Evolutionary conservation across 192 early-diverging fungal species (phyloP).

Genomic region (Coemansia sp.): DNA sequence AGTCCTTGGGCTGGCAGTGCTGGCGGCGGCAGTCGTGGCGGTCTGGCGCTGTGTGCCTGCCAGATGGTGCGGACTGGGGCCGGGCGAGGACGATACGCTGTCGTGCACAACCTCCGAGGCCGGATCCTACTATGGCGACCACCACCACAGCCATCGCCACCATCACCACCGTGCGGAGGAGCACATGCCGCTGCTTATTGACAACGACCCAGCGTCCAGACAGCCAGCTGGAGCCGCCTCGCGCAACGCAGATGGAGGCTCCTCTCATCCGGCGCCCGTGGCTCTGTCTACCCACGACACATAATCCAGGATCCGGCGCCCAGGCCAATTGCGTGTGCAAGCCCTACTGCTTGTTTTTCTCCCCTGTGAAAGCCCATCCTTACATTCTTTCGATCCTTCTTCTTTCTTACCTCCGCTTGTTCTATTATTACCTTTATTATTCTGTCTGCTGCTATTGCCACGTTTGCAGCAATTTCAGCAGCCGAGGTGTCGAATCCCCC

Average conservation of each 20-base stretch:
- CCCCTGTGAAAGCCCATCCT: too few relatives aligned
- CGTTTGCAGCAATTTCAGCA: too few relatives aligned
- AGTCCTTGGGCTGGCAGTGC: conserved; percentile 21
- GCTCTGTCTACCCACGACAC: conserved; percentile 3
- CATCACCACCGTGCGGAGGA: conserved; percentile 18
- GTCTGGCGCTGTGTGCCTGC: conserved; percentile 34
- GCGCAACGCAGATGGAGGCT: neutral
- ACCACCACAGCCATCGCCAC: conserved; percentile 10
- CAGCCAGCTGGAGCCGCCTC: neutral
- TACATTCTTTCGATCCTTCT: neutral
- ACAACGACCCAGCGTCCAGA: conserved; percentile 41
- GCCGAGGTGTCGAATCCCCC: too few relatives aligned
- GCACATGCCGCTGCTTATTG: conserved; percentile 46
- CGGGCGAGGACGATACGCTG: neutral
- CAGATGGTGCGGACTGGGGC: conserved; percentile 2
- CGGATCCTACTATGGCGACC: neutral
- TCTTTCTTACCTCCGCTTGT: neutral
- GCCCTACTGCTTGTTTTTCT: neutral
- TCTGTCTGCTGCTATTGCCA: too few relatives aligned
- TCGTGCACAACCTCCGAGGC: conserved; percentile 20
- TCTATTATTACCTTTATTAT: neutral
- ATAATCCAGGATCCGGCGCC: conserved; percentile 16
- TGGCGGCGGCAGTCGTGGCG: conserved; percentile 25
- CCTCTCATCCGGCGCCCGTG: conserved; percentile 1
- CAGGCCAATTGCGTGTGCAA: too few relatives aligned